Evolutionary conservation across 2,329 filamentous ascomycete species (phyloP).

Genomic region (Stemphylium beticola): DNA sequence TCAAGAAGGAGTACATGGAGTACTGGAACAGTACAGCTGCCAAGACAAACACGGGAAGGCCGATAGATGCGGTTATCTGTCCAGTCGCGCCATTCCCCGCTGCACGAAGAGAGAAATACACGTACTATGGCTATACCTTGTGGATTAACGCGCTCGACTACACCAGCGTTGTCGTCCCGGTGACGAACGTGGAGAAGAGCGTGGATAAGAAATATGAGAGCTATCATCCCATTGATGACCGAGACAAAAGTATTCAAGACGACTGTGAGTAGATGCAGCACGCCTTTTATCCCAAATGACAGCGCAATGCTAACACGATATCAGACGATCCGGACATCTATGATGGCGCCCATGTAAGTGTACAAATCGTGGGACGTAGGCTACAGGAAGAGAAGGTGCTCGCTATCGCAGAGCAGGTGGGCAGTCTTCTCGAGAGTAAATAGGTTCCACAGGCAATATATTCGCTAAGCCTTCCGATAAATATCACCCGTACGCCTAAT

Average conservation of each 20-base stretch:
- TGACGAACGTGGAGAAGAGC: conserved; percentile 40
- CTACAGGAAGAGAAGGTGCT: conserved; percentile 50
- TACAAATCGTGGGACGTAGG: conserved; percentile 48
- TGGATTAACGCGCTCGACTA: conserved; percentile 44
- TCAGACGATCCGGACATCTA: conserved; percentile 50
- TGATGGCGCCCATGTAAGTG: conserved; percentile 45
- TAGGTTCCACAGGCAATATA: not conserved
- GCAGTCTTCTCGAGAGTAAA: conserved; percentile 28
- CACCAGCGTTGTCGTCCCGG: conserved; percentile 43
- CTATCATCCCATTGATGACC: conserved; percentile 35
- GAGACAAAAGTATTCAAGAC: conserved; percentile 34
- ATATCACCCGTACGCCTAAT: conserved; percentile 57
- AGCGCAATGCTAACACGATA: conserved; percentile 9
- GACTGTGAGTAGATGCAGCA: conserved; percentile 33
- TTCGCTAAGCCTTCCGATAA: conserved; percentile 35
- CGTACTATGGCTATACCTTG: conserved; percentile 43
- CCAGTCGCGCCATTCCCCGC: conserved; percentile 49
- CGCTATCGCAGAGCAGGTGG: conserved; percentile 44
- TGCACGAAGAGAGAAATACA: conserved; percentile 35
- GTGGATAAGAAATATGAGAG: conserved; percentile 33
- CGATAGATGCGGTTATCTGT: conserved; percentile 47
- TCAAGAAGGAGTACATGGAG: conserved; percentile 46
- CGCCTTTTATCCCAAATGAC: not conserved
- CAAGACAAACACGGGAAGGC: conserved; percentile 36
- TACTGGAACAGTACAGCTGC: conserved; percentile 46